Evolutionary conservation across 208 protist genomes (phyloP).

Genomic region (Trypanosoma lewisi): DNA sequence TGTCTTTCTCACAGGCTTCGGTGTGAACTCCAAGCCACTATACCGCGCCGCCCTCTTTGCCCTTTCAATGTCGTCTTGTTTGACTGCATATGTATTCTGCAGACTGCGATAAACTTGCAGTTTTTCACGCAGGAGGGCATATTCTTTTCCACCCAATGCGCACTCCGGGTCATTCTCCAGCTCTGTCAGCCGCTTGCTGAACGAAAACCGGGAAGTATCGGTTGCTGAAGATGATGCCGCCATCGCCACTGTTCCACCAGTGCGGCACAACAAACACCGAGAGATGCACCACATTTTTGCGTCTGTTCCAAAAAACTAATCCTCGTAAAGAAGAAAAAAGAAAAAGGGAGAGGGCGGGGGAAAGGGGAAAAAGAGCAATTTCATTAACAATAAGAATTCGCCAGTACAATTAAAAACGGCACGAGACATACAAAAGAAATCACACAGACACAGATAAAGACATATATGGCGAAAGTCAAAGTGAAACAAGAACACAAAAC

Average conservation of each 20-base stretch:
- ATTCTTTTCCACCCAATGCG: slow-evolving; percentile 49
- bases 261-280: slow-evolving; percentile 1
- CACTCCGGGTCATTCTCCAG: slow-evolving; percentile 25
- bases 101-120: slow-evolving; percentile 63
- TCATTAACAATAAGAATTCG: neutral
- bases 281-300: slow-evolving; percentile 25
- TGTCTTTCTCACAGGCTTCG: slow-evolving; percentile 38
- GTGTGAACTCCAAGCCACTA: slow-evolving; percentile 84
- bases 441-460: neutral
- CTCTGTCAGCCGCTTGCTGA: slow-evolving; percentile 39
- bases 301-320: neutral
- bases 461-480: neutral
- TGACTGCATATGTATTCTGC: slow-evolving; percentile 76
- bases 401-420: neutral
- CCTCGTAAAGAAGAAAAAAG: neutral
- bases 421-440: neutral
- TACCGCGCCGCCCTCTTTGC: slow-evolving; percentile 70
- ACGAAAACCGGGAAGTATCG: slow-evolving; percentile 13
- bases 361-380: neutral
- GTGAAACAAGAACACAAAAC: neutral
- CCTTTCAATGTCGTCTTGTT: slow-evolving; percentile 83
- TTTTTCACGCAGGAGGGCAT: slow-evolving; percentile 58
- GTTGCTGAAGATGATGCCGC: neutral
- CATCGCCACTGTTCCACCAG: neutral
- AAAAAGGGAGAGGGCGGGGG: neutral